A percentile compares a stretch with the other conserved stretches of the same genome.
Conservation (phyloP, 2,329 filamentous ascomycete species). For the Chrysoporthe austroafricana region DNA sequence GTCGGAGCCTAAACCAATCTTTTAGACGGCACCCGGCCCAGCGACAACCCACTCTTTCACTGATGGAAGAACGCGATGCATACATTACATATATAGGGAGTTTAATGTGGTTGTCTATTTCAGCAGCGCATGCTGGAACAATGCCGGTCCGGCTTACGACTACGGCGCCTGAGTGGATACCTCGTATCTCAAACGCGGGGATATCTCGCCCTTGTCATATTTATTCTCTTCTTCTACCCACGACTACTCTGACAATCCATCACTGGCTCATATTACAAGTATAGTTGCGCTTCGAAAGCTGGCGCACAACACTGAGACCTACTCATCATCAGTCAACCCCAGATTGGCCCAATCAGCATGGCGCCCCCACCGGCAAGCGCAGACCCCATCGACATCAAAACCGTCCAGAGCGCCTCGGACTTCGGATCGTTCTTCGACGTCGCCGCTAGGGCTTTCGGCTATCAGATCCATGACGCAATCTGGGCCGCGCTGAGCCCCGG, state of each 20-base stretch:
- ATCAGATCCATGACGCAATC: conserved; percentile 53
- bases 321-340: neutral
- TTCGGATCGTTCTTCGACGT: neutral
- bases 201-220: neutral
- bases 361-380: neutral
- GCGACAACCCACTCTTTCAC: neutral
- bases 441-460: conserved; percentile 50
- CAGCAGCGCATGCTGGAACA: neutral
- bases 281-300: neutral
- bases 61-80: neutral
- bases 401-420: neutral
- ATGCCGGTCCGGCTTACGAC: neutral
- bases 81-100: neutral
- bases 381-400: neutral
- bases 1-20: neutral
- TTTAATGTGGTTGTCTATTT: neutral
- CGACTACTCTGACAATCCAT: neutral
- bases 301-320: neutral
- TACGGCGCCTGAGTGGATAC: neutral
- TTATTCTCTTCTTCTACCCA: neutral
- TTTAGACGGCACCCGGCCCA: neutral
- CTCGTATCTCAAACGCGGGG: neutral
- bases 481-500: conserved; percentile 57
- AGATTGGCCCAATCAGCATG: neutral
- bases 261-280: too few species aligned